phyloP scores from a whole-genome alignment of 2,329 filamentous ascomycete species.

The Xylariomycetidae sp. region DNA sequence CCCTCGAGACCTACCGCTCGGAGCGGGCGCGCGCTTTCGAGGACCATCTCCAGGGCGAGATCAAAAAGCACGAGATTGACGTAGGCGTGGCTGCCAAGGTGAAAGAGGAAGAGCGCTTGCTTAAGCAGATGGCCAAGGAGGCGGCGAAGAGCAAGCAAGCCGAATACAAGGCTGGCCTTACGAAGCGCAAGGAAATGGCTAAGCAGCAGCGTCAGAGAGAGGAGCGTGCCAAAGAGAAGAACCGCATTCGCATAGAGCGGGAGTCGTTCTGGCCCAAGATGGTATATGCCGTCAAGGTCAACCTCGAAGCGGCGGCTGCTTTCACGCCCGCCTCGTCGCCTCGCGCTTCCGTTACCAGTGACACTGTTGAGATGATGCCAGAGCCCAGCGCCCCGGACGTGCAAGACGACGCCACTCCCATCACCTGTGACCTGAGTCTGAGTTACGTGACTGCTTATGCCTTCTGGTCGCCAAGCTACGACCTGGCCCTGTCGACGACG shows the following conservation, averaged over 20 bases:
- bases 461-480: conserved; percentile 56
- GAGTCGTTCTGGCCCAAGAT: conserved; percentile 44
- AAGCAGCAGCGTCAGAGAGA: conserved; percentile 29
- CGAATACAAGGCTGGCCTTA: conserved; percentile 21
- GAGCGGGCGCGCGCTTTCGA: conserved; percentile 38
- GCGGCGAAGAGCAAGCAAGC: background rate
- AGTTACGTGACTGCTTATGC: conserved; percentile 54
- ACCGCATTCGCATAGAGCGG: conserved; percentile 36
- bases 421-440: conserved; percentile 42
- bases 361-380: conserved; percentile 39
- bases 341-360: conserved; percentile 45
- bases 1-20: conserved; percentile 34
- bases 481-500: conserved; percentile 54
- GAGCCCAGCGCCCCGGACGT: conserved; percentile 13
- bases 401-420: conserved; percentile 5
- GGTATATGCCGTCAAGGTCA: conserved; percentile 44
- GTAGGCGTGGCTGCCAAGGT: conserved; percentile 25
- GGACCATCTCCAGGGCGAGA: conserved; percentile 17
- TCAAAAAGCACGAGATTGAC: conserved; percentile 26
- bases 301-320: conserved; percentile 37
- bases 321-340: conserved; percentile 41
- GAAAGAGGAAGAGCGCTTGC: conserved; percentile 29
- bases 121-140: conserved; percentile 18
- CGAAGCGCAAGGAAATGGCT: conserved; percentile 28
- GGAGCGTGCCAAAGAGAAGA: conserved; percentile 36